These are phyloP conservation scores for Trapa bicornis DNA, from an alignment of 345 rosid genomes.

Conservation along the genomic window DNA sequence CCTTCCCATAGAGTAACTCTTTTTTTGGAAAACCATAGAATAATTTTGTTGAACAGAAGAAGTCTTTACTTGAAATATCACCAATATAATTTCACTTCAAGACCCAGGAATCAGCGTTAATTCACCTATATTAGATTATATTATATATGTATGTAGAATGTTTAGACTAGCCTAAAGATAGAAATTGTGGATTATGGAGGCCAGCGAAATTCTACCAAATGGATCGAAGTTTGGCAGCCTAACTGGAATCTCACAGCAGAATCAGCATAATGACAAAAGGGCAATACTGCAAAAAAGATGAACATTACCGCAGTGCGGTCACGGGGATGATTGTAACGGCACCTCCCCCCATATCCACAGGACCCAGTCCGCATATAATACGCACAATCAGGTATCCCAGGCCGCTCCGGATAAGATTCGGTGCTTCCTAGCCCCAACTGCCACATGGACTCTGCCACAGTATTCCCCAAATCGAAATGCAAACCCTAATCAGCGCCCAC, in stretches of 20 bases:
- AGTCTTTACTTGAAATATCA: not conserved
- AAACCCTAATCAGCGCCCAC: constrained; percentile 25
- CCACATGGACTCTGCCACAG: constrained; percentile 69
- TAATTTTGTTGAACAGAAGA: not conserved
- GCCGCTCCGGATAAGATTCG: constrained; percentile 69
- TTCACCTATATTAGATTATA: not conserved
- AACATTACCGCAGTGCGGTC: constrained; percentile 66
- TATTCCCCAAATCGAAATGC: constrained; percentile 11
- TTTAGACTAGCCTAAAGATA: not conserved
- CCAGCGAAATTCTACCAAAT: not conserved
- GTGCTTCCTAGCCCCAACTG: constrained; percentile 36
- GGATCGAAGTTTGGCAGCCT: not conserved
- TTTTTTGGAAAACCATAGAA: not conserved
- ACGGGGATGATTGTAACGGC: constrained; percentile 94
- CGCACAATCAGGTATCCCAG: constrained; percentile 73
- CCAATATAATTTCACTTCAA: not conserved
- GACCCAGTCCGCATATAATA: constrained; percentile 87
- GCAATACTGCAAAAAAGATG: not conserved
- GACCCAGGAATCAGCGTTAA: not conserved
- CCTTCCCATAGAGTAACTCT: not conserved
- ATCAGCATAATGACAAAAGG: not conserved
- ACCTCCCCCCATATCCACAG: constrained; percentile 70
- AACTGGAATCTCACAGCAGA: not conserved
- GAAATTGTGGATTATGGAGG: not conserved
- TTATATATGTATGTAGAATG: not conserved